phyloP scores from a whole-genome alignment of 169 alveolate genomes.

The Theileria annulata region DNA sequence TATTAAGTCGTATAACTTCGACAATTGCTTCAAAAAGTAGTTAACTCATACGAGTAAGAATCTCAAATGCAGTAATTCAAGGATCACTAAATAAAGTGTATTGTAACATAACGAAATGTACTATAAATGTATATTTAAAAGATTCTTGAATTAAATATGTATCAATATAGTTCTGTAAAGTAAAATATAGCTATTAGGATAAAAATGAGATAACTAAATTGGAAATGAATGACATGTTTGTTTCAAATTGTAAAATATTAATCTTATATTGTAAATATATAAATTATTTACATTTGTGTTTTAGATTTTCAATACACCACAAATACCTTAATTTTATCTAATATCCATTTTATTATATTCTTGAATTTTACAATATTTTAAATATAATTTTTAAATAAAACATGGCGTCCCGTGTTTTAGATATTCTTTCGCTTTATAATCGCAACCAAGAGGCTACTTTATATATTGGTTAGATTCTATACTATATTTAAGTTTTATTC shows the following conservation, averaged over 20 bases:
- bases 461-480: conserved; percentile 75
- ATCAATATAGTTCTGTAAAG: not conserved
- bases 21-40: conserved; percentile 25
- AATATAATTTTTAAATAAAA: conserved; percentile 6
- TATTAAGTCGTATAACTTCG: conserved; percentile 15
- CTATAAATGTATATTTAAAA: too few relatives aligned
- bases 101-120: too few relatives aligned
- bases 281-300: too few relatives aligned
- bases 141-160: not conserved
- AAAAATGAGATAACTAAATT: too few relatives aligned
- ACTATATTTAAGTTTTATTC: not conserved
- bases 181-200: not conserved
- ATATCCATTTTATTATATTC: not conserved
- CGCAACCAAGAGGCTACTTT: conserved; percentile 91
- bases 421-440: conserved; percentile 83
- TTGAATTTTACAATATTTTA: not conserved
- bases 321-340: not conserved
- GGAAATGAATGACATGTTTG: too few relatives aligned
- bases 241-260: too few relatives aligned
- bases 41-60: not conserved
- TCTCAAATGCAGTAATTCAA: not conserved
- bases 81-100: not conserved
- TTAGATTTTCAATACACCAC: not conserved
- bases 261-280: too few relatives aligned
- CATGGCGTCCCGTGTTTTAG: conserved; percentile 72